Conservation (phyloP, 441 rosid genomes). For the Metrosideros polymorpha region DNA sequence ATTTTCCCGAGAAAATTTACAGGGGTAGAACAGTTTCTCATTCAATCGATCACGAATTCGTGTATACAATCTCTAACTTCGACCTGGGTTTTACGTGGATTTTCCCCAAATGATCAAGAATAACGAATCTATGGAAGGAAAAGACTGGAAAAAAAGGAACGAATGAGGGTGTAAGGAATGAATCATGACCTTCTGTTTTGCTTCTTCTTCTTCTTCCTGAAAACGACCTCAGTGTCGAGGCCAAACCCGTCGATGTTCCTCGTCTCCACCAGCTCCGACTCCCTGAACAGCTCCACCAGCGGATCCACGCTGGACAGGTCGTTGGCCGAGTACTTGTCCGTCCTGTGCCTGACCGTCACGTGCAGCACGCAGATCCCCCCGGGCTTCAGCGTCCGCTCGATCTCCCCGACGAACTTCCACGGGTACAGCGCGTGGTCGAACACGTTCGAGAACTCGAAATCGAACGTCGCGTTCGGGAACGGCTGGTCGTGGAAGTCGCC, state of each 20-base stretch:
- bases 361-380: constrained; percentile 69
- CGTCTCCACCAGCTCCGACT: constrained; percentile 44
- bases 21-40: neutral
- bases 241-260: constrained; percentile 87
- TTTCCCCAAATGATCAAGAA: neutral
- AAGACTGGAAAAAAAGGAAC: neutral
- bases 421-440: constrained; percentile 88
- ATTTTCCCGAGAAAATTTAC: neutral
- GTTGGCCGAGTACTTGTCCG: constrained; percentile 86
- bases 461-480: constrained; percentile 54
- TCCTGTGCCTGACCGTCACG: constrained; percentile 46
- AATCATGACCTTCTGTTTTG: neutral
- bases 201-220: constrained; percentile 28
- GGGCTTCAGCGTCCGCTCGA: constrained; percentile 69
- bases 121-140: neutral
- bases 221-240: constrained; percentile 80
- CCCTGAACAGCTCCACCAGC: constrained; percentile 36
- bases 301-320: constrained; percentile 53
- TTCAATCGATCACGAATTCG: neutral
- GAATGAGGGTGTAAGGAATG: neutral
- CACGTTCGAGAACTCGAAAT: constrained; percentile 88
- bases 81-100: neutral
- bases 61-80: neutral
- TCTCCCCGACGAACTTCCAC: constrained; percentile 61
- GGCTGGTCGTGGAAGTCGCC: constrained; percentile 87